phyloP scores from a whole-genome alignment of 164 flowering plant genomes.

The Brasenia schreberi region DNA sequence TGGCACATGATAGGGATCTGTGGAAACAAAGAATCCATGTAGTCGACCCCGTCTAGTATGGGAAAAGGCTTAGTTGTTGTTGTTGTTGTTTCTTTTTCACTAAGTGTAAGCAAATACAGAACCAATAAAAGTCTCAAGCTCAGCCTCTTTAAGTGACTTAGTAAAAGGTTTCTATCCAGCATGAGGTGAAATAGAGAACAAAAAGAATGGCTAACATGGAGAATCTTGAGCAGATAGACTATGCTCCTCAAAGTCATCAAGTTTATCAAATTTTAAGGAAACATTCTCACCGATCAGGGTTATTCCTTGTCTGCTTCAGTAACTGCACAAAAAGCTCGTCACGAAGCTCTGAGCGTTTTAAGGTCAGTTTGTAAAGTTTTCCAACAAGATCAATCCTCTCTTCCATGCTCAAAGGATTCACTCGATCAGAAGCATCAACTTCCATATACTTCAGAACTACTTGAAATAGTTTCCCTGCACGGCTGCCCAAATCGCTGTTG shows the following conservation, averaged over 20 bases:
- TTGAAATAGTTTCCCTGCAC: slow-evolving; percentile 75
- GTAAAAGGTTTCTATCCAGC: background rate
- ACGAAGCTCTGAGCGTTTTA: slow-evolving; percentile 91
- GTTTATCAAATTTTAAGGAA: no score
- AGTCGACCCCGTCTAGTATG: no score
- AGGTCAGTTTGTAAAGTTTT: slow-evolving; percentile 75
- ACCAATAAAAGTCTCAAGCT: background rate
- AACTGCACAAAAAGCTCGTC: slow-evolving; percentile 94
- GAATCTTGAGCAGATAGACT: background rate
- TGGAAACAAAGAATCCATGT: no score
- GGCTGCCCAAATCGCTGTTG: slow-evolving; percentile 62
- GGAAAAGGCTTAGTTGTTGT: no score
- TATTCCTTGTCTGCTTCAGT: slow-evolving; percentile 90
- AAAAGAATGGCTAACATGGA: background rate
- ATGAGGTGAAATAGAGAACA: background rate
- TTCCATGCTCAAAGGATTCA: slow-evolving; percentile 50
- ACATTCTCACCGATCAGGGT: slow-evolving; percentile 52
- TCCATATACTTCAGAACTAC: slow-evolving; percentile 90
- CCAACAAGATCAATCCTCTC: slow-evolving; percentile 79
- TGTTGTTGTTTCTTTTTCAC: background rate
- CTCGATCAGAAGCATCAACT: slow-evolving; percentile 69
- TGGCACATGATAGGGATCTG: no score
- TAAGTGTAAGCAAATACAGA: background rate
- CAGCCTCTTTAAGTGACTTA: background rate
- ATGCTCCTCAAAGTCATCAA: no score